Percentiles rank a stretch among this genome's conserved stretches.
Evolutionary conservation across 805 yeast genomes (phyloP).

Genomic region (Kregervanrija delftensis): DNA sequence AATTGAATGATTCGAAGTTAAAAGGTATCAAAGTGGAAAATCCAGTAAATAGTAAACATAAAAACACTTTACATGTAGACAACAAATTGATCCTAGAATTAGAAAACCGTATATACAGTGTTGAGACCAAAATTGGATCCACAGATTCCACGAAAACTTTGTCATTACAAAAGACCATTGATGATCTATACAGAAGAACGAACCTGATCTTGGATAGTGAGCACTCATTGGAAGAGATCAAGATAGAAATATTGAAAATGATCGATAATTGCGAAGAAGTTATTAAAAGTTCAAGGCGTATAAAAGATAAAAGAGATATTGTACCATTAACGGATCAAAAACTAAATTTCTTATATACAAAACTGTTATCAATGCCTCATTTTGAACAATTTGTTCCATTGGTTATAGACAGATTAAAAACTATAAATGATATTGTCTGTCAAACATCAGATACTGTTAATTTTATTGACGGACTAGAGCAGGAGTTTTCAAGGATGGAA

Average conservation of each 20-base stretch:
- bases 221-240: constrained; percentile 10
- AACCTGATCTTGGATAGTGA: constrained; percentile 16
- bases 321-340: constrained; percentile 15
- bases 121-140: constrained; percentile 8
- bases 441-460: constrained; percentile 6
- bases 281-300: constrained; percentile 7
- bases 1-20: neutral
- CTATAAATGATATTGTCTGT: constrained; percentile 11
- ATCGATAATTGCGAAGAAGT: constrained; percentile 6
- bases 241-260: constrained; percentile 9
- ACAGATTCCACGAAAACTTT: neutral
- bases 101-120: constrained; percentile 11
- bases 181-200: constrained; percentile 20
- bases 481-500: constrained; percentile 14
- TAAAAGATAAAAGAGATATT: constrained; percentile 4
- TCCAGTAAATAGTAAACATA: neutral
- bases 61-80: neutral
- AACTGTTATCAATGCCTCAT: constrained; percentile 15
- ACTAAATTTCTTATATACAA: constrained; percentile 14
- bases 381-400: constrained; percentile 12
- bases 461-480: constrained; percentile 11
- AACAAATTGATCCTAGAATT: constrained; percentile 1
- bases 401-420: constrained; percentile 14
- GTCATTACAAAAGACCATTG: constrained; percentile 19
- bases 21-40: neutral